Percentiles rank a stretch among this genome's conserved stretches.
phyloP scores from a whole-genome alignment of 129 eudicot genomes.

The Chrysanthemum makinoi region DNA sequence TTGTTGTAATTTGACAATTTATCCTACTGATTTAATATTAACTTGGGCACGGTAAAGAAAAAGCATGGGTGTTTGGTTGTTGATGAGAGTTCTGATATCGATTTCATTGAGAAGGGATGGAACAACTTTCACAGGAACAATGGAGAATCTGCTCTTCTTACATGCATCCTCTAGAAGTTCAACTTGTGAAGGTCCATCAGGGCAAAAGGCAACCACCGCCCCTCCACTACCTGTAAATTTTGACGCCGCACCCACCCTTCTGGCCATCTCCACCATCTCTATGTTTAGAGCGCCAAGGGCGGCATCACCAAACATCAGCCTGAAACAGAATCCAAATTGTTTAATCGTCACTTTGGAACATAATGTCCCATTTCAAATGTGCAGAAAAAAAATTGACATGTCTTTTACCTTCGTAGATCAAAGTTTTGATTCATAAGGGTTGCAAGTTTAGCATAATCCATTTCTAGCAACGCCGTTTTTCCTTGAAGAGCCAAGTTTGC shows the following conservation, averaged over 20 bases:
- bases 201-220: slow-evolving; percentile 86
- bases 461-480: slow-evolving; percentile 56
- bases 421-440: slow-evolving; percentile 88
- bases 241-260: slow-evolving; percentile 85
- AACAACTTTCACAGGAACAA: slow-evolving; percentile 53
- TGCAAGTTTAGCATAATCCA: slow-evolving; percentile 64
- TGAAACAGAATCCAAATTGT: slow-evolving; percentile 18
- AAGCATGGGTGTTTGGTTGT: slow-evolving; percentile 4
- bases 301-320: slow-evolving; percentile 87
- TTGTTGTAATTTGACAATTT: background rate
- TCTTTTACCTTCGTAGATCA: slow-evolving; percentile 80
- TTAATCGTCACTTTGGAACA: no score
- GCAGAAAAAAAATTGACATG: background rate
- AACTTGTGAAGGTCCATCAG: slow-evolving; percentile 72
- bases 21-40: background rate
- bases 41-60: background rate
- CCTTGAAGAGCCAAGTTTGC: slow-evolving; percentile 78
- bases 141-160: slow-evolving; percentile 54
- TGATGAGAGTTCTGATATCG: slow-evolving; percentile 43
- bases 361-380: background rate
- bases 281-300: slow-evolving; percentile 76
- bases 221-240: slow-evolving; percentile 99
- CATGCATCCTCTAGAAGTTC: slow-evolving; percentile 63
- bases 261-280: slow-evolving; percentile 90
- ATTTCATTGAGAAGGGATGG: slow-evolving; percentile 53